These are phyloP conservation scores for Colletotrichum liriopes DNA, from an alignment of 2,329 filamentous ascomycete species.

Conservation along the genomic window DNA sequence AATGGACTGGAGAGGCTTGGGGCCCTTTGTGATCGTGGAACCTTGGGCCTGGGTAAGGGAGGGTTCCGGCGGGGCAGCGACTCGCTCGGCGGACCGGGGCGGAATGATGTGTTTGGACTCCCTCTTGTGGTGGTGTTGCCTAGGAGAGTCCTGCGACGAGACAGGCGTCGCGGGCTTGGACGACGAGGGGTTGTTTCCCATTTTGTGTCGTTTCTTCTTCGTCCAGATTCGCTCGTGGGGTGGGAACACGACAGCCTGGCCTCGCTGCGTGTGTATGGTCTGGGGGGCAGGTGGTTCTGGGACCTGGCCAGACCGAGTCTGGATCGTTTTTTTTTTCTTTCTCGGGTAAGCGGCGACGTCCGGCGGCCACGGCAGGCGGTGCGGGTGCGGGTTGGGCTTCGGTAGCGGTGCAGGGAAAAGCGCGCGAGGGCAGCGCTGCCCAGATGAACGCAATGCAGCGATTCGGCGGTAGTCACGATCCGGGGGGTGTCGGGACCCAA, in stretches of 20 bases:
- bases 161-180: slow-evolving; percentile 53
- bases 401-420: slow-evolving; percentile 25
- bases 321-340: slow-evolving; percentile 21
- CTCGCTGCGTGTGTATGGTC: slow-evolving; percentile 23
- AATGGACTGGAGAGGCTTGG: slow-evolving; percentile 64
- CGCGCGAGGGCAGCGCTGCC: slow-evolving; percentile 25
- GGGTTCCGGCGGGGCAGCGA: slow-evolving; percentile 73
- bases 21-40: slow-evolving; percentile 65
- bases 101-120: slow-evolving; percentile 69
- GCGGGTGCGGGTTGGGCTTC: slow-evolving; percentile 33
- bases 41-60: slow-evolving; percentile 74
- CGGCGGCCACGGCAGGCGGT: slow-evolving; percentile 25
- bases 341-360: slow-evolving; percentile 36
- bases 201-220: slow-evolving; percentile 45
- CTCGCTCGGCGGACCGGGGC: slow-evolving; percentile 69
- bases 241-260: slow-evolving; percentile 41
- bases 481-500: slow-evolving; percentile 24
- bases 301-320: slow-evolving; percentile 33
- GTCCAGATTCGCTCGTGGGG: slow-evolving; percentile 34
- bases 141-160: slow-evolving; percentile 48
- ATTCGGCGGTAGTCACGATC: slow-evolving; percentile 26
- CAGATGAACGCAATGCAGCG: slow-evolving; percentile 19
- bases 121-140: slow-evolving; percentile 51
- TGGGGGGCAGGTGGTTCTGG: slow-evolving; percentile 42
- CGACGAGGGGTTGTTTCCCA: slow-evolving; percentile 56